Percentiles rank a stretch among this genome's conserved stretches.
These are phyloP conservation scores for Umbellularia californica DNA, from an alignment of 164 flowering plant species.

Conservation along the genomic window DNA sequence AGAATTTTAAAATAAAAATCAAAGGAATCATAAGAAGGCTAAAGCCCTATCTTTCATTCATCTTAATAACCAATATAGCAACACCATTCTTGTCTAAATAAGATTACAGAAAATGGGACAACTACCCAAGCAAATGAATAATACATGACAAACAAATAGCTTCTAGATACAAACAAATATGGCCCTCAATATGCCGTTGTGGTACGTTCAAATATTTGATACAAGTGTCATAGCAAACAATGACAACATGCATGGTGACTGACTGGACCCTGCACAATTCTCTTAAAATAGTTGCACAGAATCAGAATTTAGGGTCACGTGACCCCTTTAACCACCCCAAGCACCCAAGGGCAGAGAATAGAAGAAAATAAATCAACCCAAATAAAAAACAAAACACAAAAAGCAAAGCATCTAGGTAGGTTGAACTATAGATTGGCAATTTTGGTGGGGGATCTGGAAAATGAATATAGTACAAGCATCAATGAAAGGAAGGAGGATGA, in stretches of 20 bases:
- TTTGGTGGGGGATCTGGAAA: constrained; percentile 1
- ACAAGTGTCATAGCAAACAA: constrained; percentile 5
- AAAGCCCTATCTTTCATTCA: neutral
- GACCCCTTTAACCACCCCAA: constrained; percentile 10
- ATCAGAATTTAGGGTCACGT: neutral
- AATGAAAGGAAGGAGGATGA: constrained; percentile 2
- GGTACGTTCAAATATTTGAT: constrained; percentile 5
- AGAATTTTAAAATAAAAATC: too few relatives aligned
- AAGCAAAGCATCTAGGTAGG: constrained; percentile 13
- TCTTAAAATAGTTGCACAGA: constrained; percentile 18
- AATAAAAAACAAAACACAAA: constrained; percentile 9
- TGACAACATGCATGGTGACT: constrained; percentile 11
- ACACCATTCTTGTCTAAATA: neutral
- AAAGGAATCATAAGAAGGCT: neutral
- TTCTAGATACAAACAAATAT: constrained; percentile 11
- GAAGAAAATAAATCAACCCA: constrained; percentile 17
- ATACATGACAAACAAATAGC: constrained; percentile 13
- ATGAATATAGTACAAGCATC: constrained; percentile 16
- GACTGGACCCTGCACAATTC: constrained; percentile 3
- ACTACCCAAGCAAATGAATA: constrained; percentile 6
- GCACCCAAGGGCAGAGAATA: constrained; percentile 1
- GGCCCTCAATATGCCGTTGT: constrained; percentile 14
- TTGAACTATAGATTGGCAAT: constrained; percentile 9
- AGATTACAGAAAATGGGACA: neutral
- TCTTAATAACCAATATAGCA: neutral